Base-by-base conservation (phyloP, 441 rosid genomes). In the Isatis lusitanica region DNA sequence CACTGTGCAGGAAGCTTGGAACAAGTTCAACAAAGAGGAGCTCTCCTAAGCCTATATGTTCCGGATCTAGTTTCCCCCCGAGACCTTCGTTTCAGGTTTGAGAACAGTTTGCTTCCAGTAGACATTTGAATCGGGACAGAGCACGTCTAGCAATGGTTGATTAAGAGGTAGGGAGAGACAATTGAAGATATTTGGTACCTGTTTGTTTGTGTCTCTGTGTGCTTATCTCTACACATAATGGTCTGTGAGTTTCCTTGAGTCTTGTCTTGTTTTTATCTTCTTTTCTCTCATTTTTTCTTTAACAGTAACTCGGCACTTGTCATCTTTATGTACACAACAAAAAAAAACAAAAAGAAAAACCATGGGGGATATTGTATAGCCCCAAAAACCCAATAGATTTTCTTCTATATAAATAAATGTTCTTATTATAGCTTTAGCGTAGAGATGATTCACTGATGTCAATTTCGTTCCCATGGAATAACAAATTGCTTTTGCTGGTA, bases 21-120 rank as follows among this genome's bases (percentile, higher is more conserved):
- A 69, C 75, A 78, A 74, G 76, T 78, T 78, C 68, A 78, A 78
- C 73, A 78, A 78, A 48, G 81, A 78, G 65, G 81, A 78, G 53
- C 81, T 78, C 59, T 78, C 72, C 21, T 69, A 65, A 74, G 31
- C 67, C 48, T 24, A 63, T 51, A 43, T 48, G 44, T 7, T 35
- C 38, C 16, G 43, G 46, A 66, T 77, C 53, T 66, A 71, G 62
- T 43, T 21, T 10, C 68, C 58, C 8, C 46, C 42, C 18, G 52
- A 55, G 42, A 16, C 13, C 47, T 38, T 57, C n/a, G 9, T 9
- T 47, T 62, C 39, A 76, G 66, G 74, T 63, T 75, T 39, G 60
- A 38, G 66, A 63, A 46, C 53, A 28, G 53, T 18, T 38, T 48
- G 47, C 66, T 17, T 56, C 64, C 21, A 39, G 36, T 70, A 13